A percentile compares a stretch with the other conserved stretches of the same genome.
Evolutionary conservation across 495 filamentous ascomycete species (phyloP).

Genomic region (Annulohypoxylon moriforme): DNA sequence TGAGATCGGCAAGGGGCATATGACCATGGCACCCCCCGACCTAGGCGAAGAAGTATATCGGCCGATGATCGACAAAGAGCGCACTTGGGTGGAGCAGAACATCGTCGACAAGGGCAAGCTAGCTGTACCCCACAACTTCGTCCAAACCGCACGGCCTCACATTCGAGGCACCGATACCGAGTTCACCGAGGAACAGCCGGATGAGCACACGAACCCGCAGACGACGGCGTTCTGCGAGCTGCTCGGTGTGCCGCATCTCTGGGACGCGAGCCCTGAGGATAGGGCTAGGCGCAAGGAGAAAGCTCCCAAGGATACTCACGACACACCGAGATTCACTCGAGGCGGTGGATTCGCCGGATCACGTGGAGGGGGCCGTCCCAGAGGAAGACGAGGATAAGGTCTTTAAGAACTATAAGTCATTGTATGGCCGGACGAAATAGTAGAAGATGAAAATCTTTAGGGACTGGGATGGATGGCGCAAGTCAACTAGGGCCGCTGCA

Average conservation of each 20-base stretch:
- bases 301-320: conserved; percentile 49
- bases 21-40: conserved; percentile 59
- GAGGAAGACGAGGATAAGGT: too few species aligned
- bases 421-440: conserved; percentile 47
- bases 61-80: conserved; percentile 69
- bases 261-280: conserved; percentile 77
- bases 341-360: conserved; percentile 15
- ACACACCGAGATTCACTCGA: conserved; percentile 49
- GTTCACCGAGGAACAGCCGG: conserved; percentile 61
- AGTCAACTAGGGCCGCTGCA: not conserved
- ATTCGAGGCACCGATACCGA: conserved; percentile 54
- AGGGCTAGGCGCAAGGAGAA: conserved; percentile 61
- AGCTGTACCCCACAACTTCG: conserved; percentile 79
- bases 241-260: conserved; percentile 79
- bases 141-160: conserved; percentile 77
- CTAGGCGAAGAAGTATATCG: conserved; percentile 73
- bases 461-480: not conserved
- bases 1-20: conserved; percentile 68
- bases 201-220: conserved; percentile 85
- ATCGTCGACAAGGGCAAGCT: conserved; percentile 69
- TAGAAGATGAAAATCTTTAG: conserved; percentile 12
- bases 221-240: conserved; percentile 81
- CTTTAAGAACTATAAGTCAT: too few species aligned
- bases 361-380: too few species aligned
- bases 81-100: conserved; percentile 81